phyloP scores from a whole-genome alignment of 2,329 filamentous ascomycete genomes.

The Elsinoe fawcettii region DNA sequence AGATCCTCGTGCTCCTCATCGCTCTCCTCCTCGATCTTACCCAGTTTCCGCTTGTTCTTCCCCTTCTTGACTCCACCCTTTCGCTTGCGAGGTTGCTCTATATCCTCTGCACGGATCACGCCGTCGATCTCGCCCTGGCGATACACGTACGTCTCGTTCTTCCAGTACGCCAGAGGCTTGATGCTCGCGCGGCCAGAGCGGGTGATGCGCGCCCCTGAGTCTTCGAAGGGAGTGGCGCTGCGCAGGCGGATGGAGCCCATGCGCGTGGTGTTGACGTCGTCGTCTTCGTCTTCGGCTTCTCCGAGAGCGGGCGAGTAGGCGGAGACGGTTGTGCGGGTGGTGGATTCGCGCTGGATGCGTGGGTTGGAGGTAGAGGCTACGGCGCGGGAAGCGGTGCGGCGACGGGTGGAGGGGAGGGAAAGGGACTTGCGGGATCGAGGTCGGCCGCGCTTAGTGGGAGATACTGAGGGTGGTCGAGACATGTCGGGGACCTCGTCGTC shows the following conservation, averaged over 20 bases:
- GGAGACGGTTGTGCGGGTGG: background rate
- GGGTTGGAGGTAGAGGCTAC: background rate
- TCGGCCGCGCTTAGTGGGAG: conserved; percentile 3
- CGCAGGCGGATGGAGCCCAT: conserved; percentile 26
- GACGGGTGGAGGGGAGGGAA: background rate
- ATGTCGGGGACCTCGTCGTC: background rate
- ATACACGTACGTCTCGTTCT: conserved; percentile 69
- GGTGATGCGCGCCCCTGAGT: conserved; percentile 53
- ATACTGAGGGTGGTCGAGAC: background rate
- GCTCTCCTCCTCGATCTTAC: conserved; percentile 23
- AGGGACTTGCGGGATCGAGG: background rate
- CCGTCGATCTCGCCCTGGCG: conserved; percentile 64
- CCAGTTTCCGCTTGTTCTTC: conserved; percentile 20
- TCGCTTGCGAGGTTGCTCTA: conserved; percentile 29
- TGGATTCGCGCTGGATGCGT: background rate
- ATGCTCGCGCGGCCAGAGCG: conserved; percentile 73
- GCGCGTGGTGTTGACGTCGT: conserved; percentile 15
- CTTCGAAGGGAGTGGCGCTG: conserved; percentile 34
- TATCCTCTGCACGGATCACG: conserved; percentile 65
- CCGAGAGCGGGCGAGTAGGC: conserved; percentile 4
- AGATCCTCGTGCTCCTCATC: conserved; percentile 46
- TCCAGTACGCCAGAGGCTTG: conserved; percentile 76
- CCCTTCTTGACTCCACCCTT: conserved; percentile 22
- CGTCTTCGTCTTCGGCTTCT: conserved; percentile 16
- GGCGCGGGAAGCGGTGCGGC: background rate